Evolutionary conservation across 2,329 filamentous ascomycete species (phyloP), one percentile per base, ranked within the genome.

Genomic region (Cladosporium sp.): DNA sequence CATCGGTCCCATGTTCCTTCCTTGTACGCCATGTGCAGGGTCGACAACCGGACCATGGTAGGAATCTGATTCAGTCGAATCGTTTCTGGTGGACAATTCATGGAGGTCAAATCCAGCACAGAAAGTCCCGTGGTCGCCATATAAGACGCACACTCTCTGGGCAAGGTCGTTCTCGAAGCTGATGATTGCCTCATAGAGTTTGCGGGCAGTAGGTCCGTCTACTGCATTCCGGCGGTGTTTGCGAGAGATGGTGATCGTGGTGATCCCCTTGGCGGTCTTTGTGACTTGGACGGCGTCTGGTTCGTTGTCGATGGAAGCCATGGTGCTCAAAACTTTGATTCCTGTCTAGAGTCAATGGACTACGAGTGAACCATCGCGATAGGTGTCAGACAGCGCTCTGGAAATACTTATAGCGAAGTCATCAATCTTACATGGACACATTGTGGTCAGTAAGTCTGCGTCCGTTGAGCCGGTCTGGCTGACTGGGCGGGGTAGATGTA

Each of bases 161-260:
- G 69, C 64, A 0, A 66, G 9, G 62, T 84, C 80, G 13, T 70
- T 64, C 60, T 84, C 80, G 59, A 83, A 84, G 6, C 63, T 63
- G 1, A 76, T 64, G 62, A 84, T 76, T 4, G 79, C 77, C 0
- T 73, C 64, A 24, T 77, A 77, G 5, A 85, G 75, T 35, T 75
- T 75, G 28, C 68, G 68, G 2, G 76, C 80, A 3, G 81, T 82
- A 1, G 72, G 58, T 1, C 71, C 67, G 61, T 84, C 75, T 39
- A 84, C 75, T 12, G 81, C 82, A 63, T 84, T 84, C 52, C 76
- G 75, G 22, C 75, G 72, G 12, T 77, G 67, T 0, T 73, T 72
- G n/a, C 81, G 76, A 66, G 80, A 77, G 61, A 84, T 76, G n/a
- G 78, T 75, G 57, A 84, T 80, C n/a, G 74, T 78, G 0, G 80